Evolutionary conservation across 441 rosid species (phyloP).

Genomic region (Eruca vesicaria): DNA sequence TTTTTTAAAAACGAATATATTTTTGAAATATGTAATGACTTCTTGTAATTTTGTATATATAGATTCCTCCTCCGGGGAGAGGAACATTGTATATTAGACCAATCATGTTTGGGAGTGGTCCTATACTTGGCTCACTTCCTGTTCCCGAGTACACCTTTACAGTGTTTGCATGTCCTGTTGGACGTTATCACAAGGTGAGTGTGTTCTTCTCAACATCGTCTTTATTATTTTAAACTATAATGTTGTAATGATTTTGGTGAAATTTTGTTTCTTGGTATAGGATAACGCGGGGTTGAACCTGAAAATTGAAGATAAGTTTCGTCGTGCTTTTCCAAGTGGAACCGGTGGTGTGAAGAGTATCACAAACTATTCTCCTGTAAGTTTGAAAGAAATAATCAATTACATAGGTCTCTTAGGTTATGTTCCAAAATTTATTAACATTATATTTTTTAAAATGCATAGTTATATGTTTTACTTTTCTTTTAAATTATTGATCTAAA

Average conservation of each 20-base stretch:
- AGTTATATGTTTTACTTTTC: too few species aligned
- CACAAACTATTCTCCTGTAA: constrained; percentile 57
- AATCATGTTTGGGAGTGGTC: constrained; percentile 52
- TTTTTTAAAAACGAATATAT: not conserved
- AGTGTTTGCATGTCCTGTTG: constrained; percentile 46
- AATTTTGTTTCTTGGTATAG: constrained; percentile 2
- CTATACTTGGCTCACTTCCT: constrained; percentile 43
- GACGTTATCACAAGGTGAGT: constrained; percentile 41
- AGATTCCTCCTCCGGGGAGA: constrained; percentile 60
- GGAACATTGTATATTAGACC: constrained; percentile 61
- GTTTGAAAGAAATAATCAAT: not conserved
- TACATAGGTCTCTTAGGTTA: too few species aligned
- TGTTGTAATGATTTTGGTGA: not conserved
- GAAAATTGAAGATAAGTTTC: constrained; percentile 39
- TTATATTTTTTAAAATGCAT: too few species aligned
- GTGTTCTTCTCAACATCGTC: not conserved
- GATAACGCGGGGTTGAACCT: constrained; percentile 41
- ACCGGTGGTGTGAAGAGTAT: constrained; percentile 63
- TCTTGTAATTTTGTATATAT: not conserved
- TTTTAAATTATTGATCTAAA: too few species aligned
- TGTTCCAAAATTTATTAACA: too few species aligned
- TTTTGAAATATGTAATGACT: not conserved
- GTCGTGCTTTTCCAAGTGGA: constrained; percentile 59
- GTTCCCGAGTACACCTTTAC: constrained; percentile 51
- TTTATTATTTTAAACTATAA: not conserved